A percentile compares a stretch with the other conserved stretches of the same genome.
Conservation (phyloP, 2,329 filamentous ascomycete genomes). For the Pseudogymnoascus sp. region DNA sequence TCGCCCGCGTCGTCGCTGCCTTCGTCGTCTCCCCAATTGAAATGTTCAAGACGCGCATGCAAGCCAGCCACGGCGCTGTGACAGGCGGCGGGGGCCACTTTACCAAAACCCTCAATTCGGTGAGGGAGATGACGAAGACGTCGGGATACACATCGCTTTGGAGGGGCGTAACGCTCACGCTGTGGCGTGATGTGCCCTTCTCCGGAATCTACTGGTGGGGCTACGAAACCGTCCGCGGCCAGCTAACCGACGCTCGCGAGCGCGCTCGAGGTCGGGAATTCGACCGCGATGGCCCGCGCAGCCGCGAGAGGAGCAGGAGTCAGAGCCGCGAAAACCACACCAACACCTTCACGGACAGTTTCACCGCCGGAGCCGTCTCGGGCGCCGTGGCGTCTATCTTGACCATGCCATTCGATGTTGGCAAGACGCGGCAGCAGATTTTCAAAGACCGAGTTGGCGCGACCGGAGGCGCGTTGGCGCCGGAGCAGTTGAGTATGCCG, state of each 20-base stretch:
- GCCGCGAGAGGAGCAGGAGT: conserved; percentile 43
- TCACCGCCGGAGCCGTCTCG: conserved; percentile 74
- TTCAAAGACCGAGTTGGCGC: conserved; percentile 48
- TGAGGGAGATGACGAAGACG: conserved; percentile 69
- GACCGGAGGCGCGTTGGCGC: conserved; percentile 38
- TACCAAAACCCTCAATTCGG: conserved; percentile 65
- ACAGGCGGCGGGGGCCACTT: conserved; percentile 60
- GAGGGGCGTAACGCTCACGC: conserved; percentile 80
- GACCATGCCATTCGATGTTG: conserved; percentile 94
- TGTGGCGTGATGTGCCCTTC: conserved; percentile 97
- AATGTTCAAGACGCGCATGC: conserved; percentile 86
- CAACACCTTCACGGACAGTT: conserved; percentile 80
- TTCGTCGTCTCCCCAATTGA: conserved; percentile 83
- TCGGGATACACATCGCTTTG: conserved; percentile 79
- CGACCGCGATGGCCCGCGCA: conserved; percentile 33
- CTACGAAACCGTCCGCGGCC: conserved; percentile 75
- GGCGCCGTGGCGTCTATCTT: conserved; percentile 80
- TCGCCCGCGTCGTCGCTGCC: conserved; percentile 73
- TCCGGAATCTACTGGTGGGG: conserved; percentile 98
- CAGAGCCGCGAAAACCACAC: conserved; percentile 64
- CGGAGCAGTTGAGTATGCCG: conserved; percentile 73
- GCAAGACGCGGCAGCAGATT: conserved; percentile 91
- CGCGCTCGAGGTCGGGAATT: conserved; percentile 38
- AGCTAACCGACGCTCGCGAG: conserved; percentile 62
- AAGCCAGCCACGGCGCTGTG: conserved; percentile 56